These are phyloP conservation scores for Acanthamoeba sp. DNA, from an alignment of 208 protist species.

Conservation along the genomic window DNA sequence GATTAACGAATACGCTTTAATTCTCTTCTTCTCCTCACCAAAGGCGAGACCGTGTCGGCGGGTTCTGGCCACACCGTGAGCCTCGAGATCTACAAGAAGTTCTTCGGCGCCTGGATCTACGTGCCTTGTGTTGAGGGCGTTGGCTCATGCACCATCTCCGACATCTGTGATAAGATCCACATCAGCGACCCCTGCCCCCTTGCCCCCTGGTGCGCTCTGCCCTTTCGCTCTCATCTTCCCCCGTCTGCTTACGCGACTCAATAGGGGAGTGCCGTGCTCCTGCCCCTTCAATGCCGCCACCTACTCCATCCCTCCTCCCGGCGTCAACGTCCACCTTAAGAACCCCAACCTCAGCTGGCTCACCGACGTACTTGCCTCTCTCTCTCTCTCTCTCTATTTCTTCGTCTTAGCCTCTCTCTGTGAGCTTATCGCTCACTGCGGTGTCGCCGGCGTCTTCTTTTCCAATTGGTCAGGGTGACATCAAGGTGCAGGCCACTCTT, in stretches of 20 bases:
- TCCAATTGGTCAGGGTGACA: slow-evolving; percentile 19
- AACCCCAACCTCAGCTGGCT: slow-evolving; percentile 73
- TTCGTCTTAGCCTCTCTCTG: background rate
- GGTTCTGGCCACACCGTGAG: background rate
- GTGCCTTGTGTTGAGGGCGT: slow-evolving; percentile 39
- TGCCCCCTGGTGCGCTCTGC: slow-evolving; percentile 2
- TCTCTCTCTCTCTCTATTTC: background rate
- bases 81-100: slow-evolving; percentile 74
- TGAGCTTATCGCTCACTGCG: background rate
- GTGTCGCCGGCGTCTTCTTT: background rate
- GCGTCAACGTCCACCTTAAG: slow-evolving; percentile 41
- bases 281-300: slow-evolving; percentile 71
- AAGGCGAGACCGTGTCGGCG: slow-evolving; percentile 1
- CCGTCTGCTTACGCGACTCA: background rate
- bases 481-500: slow-evolving; percentile 67
- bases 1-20: background rate
- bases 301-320: slow-evolving; percentile 54
- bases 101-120: slow-evolving; percentile 70
- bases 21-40: background rate
- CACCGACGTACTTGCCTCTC: slow-evolving; percentile 44
- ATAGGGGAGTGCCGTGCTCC: slow-evolving; percentile 61
- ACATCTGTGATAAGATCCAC: slow-evolving; percentile 54
- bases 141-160: slow-evolving; percentile 26
- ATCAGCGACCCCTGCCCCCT: slow-evolving; percentile 22
- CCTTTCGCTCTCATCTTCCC: background rate